A percentile compares a stretch with the other conserved stretches of the same genome.
These are phyloP conservation scores for Coniophora puteana DNA, from an alignment of 1,284 basidiomycete genomes.

Conservation along the genomic window DNA sequence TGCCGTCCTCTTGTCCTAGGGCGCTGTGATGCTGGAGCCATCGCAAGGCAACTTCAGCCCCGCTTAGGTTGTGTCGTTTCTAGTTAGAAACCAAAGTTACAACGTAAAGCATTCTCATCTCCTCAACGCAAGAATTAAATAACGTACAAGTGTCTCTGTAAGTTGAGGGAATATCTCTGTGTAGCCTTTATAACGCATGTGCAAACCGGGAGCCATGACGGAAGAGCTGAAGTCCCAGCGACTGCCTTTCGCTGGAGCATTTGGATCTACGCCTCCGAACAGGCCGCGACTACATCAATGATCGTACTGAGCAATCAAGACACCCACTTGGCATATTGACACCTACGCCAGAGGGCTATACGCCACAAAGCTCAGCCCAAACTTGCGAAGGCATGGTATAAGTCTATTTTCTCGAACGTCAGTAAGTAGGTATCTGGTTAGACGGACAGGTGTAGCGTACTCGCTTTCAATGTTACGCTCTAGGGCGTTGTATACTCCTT, in stretches of 20 bases:
- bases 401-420: conserved; percentile 29
- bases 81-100: conserved; percentile 23
- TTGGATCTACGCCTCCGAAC: conserved; percentile 33
- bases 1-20: conserved; percentile 15
- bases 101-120: conserved; percentile 58
- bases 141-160: neutral
- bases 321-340: neutral
- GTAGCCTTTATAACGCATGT: neutral
- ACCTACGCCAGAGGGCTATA: conserved; percentile 42
- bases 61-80: conserved; percentile 38
- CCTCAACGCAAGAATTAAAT: conserved; percentile 13
- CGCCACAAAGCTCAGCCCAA: conserved; percentile 57
- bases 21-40: conserved; percentile 53
- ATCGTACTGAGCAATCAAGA: neutral
- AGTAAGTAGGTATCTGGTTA: neutral
- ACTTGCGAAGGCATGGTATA: conserved; percentile 62
- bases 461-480: conserved; percentile 29
- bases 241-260: conserved; percentile 1
- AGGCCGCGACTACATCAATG: conserved; percentile 32
- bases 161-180: neutral
- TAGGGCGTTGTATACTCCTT: conserved; percentile 59
- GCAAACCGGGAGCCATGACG: conserved; percentile 1
- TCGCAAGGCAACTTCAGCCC: conserved; percentile 50
- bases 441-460: neutral
- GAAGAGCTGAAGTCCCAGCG: neutral